Conservation (phyloP, 2,329 filamentous ascomycete genomes). For the Beauveria brongniartii region DNA sequence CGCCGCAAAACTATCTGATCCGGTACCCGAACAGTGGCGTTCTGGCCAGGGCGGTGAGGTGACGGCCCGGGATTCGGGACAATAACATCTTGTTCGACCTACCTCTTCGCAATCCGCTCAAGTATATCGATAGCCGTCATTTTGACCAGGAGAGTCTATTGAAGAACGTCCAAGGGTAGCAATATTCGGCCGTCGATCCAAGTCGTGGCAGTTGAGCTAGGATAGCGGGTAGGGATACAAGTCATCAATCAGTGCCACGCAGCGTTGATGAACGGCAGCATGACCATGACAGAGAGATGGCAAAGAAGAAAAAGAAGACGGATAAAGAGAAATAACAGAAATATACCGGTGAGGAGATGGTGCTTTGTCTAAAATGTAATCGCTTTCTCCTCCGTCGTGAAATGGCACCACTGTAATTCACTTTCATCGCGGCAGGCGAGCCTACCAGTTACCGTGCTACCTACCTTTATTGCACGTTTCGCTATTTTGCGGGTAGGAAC, state of each 20-base stretch:
- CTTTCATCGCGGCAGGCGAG: not conserved
- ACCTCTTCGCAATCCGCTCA: slow-evolving; percentile 1
- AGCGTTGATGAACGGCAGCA: not conserved
- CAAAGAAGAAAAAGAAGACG: not conserved
- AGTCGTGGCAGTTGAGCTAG: not conserved
- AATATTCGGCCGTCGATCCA: not conserved
- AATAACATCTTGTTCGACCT: not conserved
- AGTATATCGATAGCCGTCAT: not conserved
- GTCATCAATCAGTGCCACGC: not conserved
- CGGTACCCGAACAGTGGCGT: slow-evolving; percentile 4
- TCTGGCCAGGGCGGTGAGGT: not conserved
- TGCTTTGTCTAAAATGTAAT: not conserved
- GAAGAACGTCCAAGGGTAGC: not conserved
- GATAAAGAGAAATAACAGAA: not conserved
- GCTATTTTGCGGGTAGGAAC: not conserved
- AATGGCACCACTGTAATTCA: not conserved
- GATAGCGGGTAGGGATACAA: not conserved
- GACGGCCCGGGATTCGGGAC: not conserved
- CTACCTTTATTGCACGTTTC: not conserved
- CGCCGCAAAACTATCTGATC: not conserved
- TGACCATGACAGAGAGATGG: not conserved
- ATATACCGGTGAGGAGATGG: not conserved
- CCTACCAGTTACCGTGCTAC: too few relatives aligned
- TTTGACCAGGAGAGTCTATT: not conserved
- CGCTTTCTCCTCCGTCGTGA: not conserved